Evolutionary conservation across 2,329 filamentous ascomycete species (phyloP).

Genomic region (Colletotrichum euphorbiae): DNA sequence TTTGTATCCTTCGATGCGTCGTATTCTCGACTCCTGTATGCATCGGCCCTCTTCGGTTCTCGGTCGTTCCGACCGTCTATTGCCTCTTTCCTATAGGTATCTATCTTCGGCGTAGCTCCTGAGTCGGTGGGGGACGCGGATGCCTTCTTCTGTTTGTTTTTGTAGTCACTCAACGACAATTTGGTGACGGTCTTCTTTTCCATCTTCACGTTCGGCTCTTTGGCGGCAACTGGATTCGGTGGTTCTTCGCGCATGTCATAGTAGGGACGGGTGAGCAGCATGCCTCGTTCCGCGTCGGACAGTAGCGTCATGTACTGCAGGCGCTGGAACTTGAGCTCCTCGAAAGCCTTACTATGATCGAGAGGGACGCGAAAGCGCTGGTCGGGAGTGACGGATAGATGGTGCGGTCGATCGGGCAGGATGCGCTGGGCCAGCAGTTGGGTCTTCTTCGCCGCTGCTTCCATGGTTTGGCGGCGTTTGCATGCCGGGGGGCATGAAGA

Average conservation of each 20-base stretch:
- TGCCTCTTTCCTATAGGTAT: conserved; percentile 43
- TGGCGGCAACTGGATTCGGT: conserved; percentile 53
- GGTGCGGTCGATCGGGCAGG: conserved; percentile 64
- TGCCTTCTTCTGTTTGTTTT: conserved; percentile 62
- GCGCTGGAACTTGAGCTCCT: conserved; percentile 62
- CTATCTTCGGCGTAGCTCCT: conserved; percentile 42
- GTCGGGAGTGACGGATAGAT: conserved; percentile 62
- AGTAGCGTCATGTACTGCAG: conserved; percentile 70
- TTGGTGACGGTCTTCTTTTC: conserved; percentile 64
- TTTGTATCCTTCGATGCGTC: conserved; percentile 46
- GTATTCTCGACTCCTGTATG: conserved; percentile 42
- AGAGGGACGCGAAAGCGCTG: conserved; percentile 59
- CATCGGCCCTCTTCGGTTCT: conserved; percentile 44
- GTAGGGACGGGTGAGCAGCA: conserved; percentile 67
- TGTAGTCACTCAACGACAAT: conserved; percentile 69
- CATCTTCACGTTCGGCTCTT: conserved; percentile 54
- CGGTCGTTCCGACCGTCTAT: conserved; percentile 35
- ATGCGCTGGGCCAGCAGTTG: conserved; percentile 64
- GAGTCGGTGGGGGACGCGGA: conserved; percentile 39
- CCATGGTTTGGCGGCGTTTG: conserved; percentile 60
- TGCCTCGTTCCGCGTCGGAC: conserved; percentile 68
- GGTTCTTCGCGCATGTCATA: conserved; percentile 68
- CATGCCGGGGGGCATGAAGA: conserved; percentile 41
- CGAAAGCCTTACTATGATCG: conserved; percentile 54
- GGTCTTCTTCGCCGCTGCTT: conserved; percentile 69